Evolutionary conservation across 2,329 filamentous ascomycete species (phyloP), one percentile per base, ranked within the genome.

Genomic region (Paecilomyces sp.): DNA sequence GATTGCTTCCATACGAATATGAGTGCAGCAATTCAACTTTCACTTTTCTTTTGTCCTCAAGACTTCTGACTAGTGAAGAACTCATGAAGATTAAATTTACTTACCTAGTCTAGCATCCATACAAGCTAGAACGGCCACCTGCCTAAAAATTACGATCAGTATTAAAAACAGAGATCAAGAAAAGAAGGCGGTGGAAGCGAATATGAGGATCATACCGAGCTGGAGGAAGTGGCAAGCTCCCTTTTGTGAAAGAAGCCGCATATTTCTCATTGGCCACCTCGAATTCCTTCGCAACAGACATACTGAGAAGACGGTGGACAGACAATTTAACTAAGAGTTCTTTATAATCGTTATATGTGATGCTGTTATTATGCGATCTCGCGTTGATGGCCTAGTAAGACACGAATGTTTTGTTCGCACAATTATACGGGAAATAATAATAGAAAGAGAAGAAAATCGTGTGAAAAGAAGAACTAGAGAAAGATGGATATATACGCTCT

Each of bases 61-160:
- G 25, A 28, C 25, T 3, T 6, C 25, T 28, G 25, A 3, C 25
- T 28, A 28, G 6, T 28, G 22, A 22, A 22, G 22, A 22, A 22
- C 22, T 22, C 22, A 22, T 22, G 22, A 28, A 28, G 25, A 28
- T 28, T 28, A 6, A 28, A 25, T 24, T 7, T 12, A 52, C 58
- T 22, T 64, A 71, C 70, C 68, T 2, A 72, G 63, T 11, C 90
- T 85, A 4, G 90, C 88, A 68, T 94, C 90, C 89, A 94, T 94
- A 75, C 90, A 94, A 0, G 89, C 90, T 53, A 93, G 81, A 83
- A 67, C 63, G n/a, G 67, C 62, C 12, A 65, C 61, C 31, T 67
- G 67, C 28, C 66, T 70, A 54, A 57, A 50, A 24, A 28, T 34
- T 18, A 9, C 12, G 15, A 28, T 56, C 54, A 56, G 41, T n/a